Conservation (phyloP, 495 filamentous ascomycete genomes). For the Haplographium delicatum region DNA sequence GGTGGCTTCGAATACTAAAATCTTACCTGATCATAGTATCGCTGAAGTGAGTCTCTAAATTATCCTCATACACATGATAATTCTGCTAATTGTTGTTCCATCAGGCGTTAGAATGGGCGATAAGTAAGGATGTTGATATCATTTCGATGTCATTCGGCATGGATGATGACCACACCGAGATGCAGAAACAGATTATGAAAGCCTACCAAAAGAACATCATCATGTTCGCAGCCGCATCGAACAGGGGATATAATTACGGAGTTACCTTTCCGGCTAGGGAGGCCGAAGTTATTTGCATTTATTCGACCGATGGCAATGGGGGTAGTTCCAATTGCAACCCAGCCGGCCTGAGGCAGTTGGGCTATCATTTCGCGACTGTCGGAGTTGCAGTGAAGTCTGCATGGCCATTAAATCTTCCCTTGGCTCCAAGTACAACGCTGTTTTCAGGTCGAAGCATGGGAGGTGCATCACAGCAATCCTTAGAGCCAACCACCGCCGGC, state of each 20-base stretch:
- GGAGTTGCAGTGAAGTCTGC: not conserved
- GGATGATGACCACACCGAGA: not conserved
- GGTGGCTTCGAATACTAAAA: too few relatives aligned
- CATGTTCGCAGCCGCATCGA: conserved; percentile 17
- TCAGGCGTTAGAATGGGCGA: not conserved
- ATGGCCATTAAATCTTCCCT: too few relatives aligned
- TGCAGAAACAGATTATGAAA: not conserved
- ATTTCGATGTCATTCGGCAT: conserved; percentile 24
- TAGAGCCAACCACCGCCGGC: too few relatives aligned
- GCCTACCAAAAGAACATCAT: conserved; percentile 9
- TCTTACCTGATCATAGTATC: too few relatives aligned
- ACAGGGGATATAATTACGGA: not conserved
- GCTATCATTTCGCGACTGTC: not conserved
- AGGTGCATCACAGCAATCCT: too few relatives aligned
- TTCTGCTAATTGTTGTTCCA: too few relatives aligned
- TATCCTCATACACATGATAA: too few relatives aligned
- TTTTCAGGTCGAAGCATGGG: too few relatives aligned
- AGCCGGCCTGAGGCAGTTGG: too few relatives aligned
- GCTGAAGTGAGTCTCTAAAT: too few relatives aligned
- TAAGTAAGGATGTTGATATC: conserved; percentile 14
- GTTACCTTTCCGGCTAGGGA: not conserved
- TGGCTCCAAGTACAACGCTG: too few relatives aligned
- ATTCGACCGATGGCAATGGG: not conserved
- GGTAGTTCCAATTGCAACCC: not conserved
- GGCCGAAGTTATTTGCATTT: not conserved